A percentile compares a stretch with the other conserved stretches of the same genome.
These are phyloP conservation scores for Torulaspora microellipsoides DNA, from an alignment of 805 yeast species.

Conservation along the genomic window DNA sequence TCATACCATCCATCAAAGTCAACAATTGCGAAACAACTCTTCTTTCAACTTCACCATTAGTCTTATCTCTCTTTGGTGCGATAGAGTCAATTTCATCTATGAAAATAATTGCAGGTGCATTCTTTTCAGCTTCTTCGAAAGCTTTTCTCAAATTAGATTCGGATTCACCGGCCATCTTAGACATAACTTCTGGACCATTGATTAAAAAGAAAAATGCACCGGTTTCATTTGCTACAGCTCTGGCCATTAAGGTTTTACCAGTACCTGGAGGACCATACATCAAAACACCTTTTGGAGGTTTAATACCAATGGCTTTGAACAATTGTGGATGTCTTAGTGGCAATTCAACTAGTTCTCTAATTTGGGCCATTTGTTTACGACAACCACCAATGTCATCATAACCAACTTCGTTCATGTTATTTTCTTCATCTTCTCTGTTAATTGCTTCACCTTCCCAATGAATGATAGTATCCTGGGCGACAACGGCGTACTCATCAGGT, in stretches of 20 bases:
- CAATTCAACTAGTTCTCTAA: slow-evolving; percentile 95
- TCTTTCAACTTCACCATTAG: slow-evolving; percentile 99
- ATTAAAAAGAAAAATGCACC: slow-evolving; percentile 98
- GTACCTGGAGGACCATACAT: slow-evolving; percentile 99
- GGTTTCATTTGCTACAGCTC: slow-evolving; percentile 99
- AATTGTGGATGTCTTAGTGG: slow-evolving; percentile 98
- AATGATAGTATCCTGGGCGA: slow-evolving; percentile 95
- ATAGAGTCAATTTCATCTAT: slow-evolving; percentile 98
- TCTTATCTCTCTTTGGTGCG: slow-evolving; percentile 99
- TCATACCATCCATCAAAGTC: slow-evolving; percentile 99
- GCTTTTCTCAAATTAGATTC: slow-evolving; percentile 97
- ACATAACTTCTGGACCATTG: slow-evolving; percentile 99
- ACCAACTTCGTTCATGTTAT: slow-evolving; percentile 93
- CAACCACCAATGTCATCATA: slow-evolving; percentile 99
- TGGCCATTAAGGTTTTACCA: slow-evolving; percentile 98
- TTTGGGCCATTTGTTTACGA: slow-evolving; percentile 99
- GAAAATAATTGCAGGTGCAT: slow-evolving; percentile 95
- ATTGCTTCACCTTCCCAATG: slow-evolving; percentile 99
- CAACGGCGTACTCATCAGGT: slow-evolving; percentile 95
- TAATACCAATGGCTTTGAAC: slow-evolving; percentile 96
- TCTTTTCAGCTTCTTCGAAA: slow-evolving; percentile 98
- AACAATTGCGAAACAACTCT: slow-evolving; percentile 97
- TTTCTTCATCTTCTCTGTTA: slow-evolving; percentile 90
- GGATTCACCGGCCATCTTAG: slow-evolving; percentile 99
- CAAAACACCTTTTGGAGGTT: slow-evolving; percentile 96